Evolutionary conservation across 768 basidiomycete species (phyloP), one percentile per base, ranked within the genome.

Genomic region (Hortiboletus flavorubellus): DNA sequence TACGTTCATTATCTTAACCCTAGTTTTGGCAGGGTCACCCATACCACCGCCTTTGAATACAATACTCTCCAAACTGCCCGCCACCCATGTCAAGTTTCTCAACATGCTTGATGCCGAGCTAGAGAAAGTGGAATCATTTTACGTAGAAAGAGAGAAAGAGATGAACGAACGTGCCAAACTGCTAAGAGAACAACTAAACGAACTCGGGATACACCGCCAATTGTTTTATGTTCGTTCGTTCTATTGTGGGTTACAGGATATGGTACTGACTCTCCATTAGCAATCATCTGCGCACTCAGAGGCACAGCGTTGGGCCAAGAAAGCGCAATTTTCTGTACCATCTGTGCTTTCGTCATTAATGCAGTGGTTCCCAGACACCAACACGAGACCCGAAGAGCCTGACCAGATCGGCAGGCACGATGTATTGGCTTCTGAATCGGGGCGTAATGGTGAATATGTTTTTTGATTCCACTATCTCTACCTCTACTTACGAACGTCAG

Each of bases 121-220:
- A 3, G 85, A 89, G 14, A 96, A 95, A 67, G 84, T 97, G 4
- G 91, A 93, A 56, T 71, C 74, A 0, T 98, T 98, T 70, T 98
- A 91, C 67, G 63, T 79, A 4, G 83, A 82, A 23, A 78, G 84
- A 26, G 93, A 85, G 72, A 76, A 76, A 49, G 84, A 80, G 71
- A 86, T 81, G 81, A 72, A 70, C 3, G 65, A 65, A 4, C 78
- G 77, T 18, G 75, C 76, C 15, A 63, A 73, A 30, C 51, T 70
- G 30, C 72, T 98, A 8, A 78, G 81, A 53, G 75, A 78, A 35
- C 93, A 96, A 64, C 77, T 95, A 18, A 70, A 79, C 5, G 89
- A 92, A 63, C 79, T 97, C 4, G 75, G 76, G 29, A 83, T 85
- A 50, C 91, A 92, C 69, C 74, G 82, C 33, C 78, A 76, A 49